Evolutionary conservation across 2,329 filamentous ascomycete genomes (phyloP).

Genomic region (Verticillium isaacii): DNA sequence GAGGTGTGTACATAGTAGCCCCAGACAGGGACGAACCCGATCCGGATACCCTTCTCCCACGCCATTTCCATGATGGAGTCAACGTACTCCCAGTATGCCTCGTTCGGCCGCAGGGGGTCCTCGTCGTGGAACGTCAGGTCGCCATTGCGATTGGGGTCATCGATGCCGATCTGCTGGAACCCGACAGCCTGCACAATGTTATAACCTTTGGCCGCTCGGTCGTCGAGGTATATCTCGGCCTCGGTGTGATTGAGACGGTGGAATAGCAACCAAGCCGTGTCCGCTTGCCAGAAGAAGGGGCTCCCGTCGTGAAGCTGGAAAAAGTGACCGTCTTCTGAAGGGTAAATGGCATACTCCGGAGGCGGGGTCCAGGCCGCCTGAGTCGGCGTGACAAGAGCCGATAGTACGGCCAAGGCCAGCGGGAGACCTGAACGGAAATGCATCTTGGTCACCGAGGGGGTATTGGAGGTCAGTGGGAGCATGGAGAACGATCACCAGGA

Average conservation of each 20-base stretch:
- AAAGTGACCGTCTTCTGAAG: conserved; percentile 12
- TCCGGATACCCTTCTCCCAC: conserved; percentile 11
- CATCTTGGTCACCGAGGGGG: not conserved
- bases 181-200: conserved; percentile 1
- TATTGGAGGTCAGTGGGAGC: not conserved
- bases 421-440: not conserved
- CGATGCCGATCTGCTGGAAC: conserved; percentile 14
- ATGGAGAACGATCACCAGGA: not conserved
- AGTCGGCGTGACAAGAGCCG: not conserved
- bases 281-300: conserved; percentile 9
- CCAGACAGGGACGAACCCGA: conserved; percentile 10
- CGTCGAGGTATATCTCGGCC: not conserved
- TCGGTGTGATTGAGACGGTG: conserved; percentile 1
- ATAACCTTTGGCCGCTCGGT: conserved; percentile 1
- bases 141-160: conserved; percentile 8
- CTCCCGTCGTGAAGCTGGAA: conserved; percentile 1
- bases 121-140: conserved; percentile 7
- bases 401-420: not conserved
- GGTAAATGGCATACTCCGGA: not conserved
- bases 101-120: conserved; percentile 9
- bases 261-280: conserved; percentile 7
- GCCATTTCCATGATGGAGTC: conserved; percentile 11
- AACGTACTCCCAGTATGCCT: conserved; percentile 7
- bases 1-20: conserved; percentile 4
- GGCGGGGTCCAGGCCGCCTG: not conserved